Percentiles rank a stretch among this genome's conserved stretches.
phyloP scores from a whole-genome alignment of 2,329 filamentous ascomycete species.

The Trichoderma asperellum region DNA sequence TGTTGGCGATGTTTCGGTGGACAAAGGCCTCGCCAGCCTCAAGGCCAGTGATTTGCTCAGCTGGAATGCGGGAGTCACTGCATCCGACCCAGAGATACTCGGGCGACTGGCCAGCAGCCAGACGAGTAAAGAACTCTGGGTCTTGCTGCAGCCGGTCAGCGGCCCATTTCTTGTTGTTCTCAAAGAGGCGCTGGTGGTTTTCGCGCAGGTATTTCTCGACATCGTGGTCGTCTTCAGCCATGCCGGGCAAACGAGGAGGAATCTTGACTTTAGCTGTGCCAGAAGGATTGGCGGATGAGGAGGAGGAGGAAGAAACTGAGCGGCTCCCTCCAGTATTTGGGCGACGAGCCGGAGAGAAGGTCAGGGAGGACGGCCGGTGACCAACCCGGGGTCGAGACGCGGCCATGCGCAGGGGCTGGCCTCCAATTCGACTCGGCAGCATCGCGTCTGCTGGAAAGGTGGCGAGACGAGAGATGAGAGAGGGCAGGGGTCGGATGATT shows the following conservation, averaged over 20 bases:
- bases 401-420: conserved; percentile 25
- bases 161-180: conserved; percentile 70
- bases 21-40: conserved; percentile 91
- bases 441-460: conserved; percentile 3
- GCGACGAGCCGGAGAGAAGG: conserved; percentile 1
- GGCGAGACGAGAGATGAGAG: background rate
- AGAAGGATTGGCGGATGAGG: conserved; percentile 10
- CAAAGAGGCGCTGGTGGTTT: conserved; percentile 69
- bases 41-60: conserved; percentile 81
- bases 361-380: background rate
- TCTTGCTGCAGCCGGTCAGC: conserved; percentile 60
- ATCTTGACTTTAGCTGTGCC: conserved; percentile 11
- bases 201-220: conserved; percentile 62
- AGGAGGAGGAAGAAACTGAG: background rate
- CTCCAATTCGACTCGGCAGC: conserved; percentile 24
- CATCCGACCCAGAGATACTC: conserved; percentile 89
- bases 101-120: conserved; percentile 66
- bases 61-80: conserved; percentile 88
- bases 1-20: conserved; percentile 68
- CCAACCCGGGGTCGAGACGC: background rate
- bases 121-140: conserved; percentile 67
- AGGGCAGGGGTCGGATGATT: conserved; percentile 13
- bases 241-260: conserved; percentile 23
- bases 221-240: conserved; percentile 38
- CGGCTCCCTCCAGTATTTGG: conserved; percentile 4